Percentiles rank a stretch among this genome's conserved stretches.
phyloP scores from a whole-genome alignment of 2,329 filamentous ascomycete species.

The Phialemoniopsis sp. region DNA sequence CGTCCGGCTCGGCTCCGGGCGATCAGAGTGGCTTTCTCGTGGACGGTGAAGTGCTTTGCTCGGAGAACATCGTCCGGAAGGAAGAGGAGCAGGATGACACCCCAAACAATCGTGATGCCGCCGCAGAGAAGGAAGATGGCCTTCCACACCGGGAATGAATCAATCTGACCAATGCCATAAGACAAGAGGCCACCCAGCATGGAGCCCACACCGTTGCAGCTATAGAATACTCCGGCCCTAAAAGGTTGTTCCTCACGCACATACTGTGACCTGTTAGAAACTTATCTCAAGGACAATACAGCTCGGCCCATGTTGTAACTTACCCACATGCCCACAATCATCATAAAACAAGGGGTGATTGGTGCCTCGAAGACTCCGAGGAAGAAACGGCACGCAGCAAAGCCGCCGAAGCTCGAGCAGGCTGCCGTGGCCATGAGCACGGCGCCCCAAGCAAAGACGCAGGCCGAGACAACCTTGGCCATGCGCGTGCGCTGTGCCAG shows the following conservation, averaged over 20 bases:
- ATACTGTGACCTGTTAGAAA: conserved; percentile 33
- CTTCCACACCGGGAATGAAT: conserved; percentile 44
- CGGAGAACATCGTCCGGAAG: conserved; percentile 60
- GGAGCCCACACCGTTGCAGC: conserved; percentile 28
- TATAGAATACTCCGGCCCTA: conserved; percentile 48
- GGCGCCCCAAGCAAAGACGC: conserved; percentile 32
- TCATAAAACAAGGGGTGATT: conserved; percentile 49
- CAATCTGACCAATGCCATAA: conserved; percentile 33
- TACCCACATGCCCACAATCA: conserved; percentile 52
- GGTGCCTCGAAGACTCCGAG: conserved; percentile 51
- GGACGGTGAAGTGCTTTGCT: conserved; percentile 53
- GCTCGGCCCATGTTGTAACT: too few relatives aligned
- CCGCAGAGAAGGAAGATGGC: conserved; percentile 58
- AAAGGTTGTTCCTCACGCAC: conserved; percentile 35
- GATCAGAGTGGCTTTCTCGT: conserved; percentile 52
- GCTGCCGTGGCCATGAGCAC: conserved; percentile 40
- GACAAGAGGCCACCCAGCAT: conserved; percentile 28
- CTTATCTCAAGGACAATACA: too few relatives aligned
- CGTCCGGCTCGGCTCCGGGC: conserved; percentile 46
- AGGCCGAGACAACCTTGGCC: too few relatives aligned
- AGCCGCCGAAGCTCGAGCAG: conserved; percentile 45
- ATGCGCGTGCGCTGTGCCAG: conserved; percentile 6
- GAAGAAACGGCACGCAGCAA: conserved; percentile 48
- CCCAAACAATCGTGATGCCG: conserved; percentile 51
- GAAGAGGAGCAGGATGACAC: conserved; percentile 49